A percentile compares a stretch with the other conserved stretches of the same genome.
These are phyloP conservation scores for Porcisia hertigi DNA, from an alignment of 208 protist genomes.

Conservation along the genomic window DNA sequence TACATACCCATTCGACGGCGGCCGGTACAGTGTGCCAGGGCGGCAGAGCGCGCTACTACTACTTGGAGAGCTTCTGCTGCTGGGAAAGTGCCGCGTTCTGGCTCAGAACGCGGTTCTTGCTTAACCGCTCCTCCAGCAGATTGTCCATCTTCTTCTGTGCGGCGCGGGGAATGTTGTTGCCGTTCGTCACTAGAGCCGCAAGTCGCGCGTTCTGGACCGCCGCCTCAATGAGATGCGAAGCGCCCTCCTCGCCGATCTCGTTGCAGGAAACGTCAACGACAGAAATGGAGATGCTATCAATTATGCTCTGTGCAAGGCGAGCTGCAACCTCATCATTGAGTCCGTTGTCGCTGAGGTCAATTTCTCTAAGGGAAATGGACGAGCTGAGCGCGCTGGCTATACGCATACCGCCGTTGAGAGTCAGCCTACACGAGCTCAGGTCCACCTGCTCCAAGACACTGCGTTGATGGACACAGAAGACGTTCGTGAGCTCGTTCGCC, in stretches of 20 bases:
- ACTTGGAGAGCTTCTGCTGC: slow-evolving; percentile 32
- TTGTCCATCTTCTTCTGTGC: slow-evolving; percentile 85
- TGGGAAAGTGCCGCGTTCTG: slow-evolving; percentile 23
- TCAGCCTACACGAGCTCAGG: slow-evolving; percentile 72
- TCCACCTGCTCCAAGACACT: slow-evolving; percentile 64
- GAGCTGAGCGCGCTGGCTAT: slow-evolving; percentile 69
- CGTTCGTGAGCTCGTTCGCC: slow-evolving; percentile 59
- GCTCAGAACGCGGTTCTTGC: slow-evolving; percentile 54
- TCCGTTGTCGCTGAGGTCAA: slow-evolving; percentile 84
- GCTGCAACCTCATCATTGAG: slow-evolving; percentile 82
- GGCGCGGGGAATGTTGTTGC: slow-evolving; percentile 81
- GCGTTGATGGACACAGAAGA: slow-evolving; percentile 54
- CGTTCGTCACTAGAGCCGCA: slow-evolving; percentile 63
- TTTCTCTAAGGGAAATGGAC: slow-evolving; percentile 59
- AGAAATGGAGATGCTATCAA: slow-evolving; percentile 62
- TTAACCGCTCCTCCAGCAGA: slow-evolving; percentile 72
- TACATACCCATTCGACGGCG: neutral
- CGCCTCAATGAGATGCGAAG: slow-evolving; percentile 74
- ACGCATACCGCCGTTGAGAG: slow-evolving; percentile 61
- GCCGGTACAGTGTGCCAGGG: neutral
- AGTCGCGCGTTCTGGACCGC: slow-evolving; percentile 69
- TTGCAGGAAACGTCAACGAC: slow-evolving; percentile 76
- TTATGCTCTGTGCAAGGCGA: slow-evolving; percentile 63
- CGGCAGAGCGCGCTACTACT: slow-evolving; percentile 22
- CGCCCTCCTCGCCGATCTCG: slow-evolving; percentile 69